Evolutionary conservation across 2,329 filamentous ascomycete species (phyloP), one percentile per base, ranked within the genome.

Genomic region (Colletotrichum simmondsii): DNA sequence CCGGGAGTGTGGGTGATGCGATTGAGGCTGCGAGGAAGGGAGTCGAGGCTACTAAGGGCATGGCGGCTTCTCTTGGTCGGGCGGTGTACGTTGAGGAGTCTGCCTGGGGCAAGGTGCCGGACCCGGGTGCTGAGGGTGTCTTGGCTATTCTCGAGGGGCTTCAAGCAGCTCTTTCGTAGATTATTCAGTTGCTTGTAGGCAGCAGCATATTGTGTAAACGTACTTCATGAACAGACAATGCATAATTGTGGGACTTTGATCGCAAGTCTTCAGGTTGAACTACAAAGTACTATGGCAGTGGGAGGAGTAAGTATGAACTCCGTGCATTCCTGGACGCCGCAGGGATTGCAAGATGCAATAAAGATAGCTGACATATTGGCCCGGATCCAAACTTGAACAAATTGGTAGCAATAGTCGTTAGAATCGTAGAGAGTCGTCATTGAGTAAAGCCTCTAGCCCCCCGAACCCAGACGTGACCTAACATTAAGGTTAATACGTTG

Each of bases 1-100:
- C 87, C 1, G 86, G 85, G 7, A 88, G 91, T 78, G 93, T 32
- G 11, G 5, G 28, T 1, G 49, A 49, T 24, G 73, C 73, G 0
- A 91, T 91, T 0, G 84, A 87, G 74, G 92, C 91, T 7, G 91
- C 92, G 5, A 86, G 87, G 71, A 83, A 89, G 69, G 93, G 92
- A 1, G 89, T 92, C 26, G 90, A 92, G 76, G 87, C 88, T 6
- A 95, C 93, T 28, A 94, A 92, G 82, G 89, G 88, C 28, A 94
- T 95, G 92, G 91, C 91, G 79, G 92, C 93, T 53, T 92, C 89
- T 77, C 81, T 95, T 56, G 93, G 93, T n/a, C 85, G 93, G 65
- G 89, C 91, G 3, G 92, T 94, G 7, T 95, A 95, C 80, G 91
- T 95, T 64, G 92, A 91, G 49, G 89, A 91, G 74, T 88, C 85